These are phyloP conservation scores for Colletotrichum cordylinicola DNA, from an alignment of 2,329 filamentous ascomycete species.

Conservation along the genomic window DNA sequence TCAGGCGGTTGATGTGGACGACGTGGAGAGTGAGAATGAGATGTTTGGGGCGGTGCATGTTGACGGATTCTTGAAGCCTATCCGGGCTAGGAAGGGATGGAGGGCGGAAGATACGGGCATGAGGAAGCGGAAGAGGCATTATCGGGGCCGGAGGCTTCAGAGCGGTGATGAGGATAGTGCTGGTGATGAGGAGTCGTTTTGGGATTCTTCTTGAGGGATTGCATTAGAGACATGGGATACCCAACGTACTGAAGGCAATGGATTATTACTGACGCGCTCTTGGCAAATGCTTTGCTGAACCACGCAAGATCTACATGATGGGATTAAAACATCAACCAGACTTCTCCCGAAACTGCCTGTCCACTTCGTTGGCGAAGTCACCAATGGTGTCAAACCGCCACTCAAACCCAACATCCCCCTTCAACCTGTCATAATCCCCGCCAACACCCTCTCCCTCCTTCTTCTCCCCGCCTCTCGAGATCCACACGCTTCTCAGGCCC, in stretches of 20 bases:
- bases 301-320: accelerated
- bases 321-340: neutral
- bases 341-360: slow-evolving; percentile 31
- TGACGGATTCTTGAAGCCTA: slow-evolving; percentile 69
- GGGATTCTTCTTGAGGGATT: neutral
- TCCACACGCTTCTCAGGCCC: slow-evolving; percentile 69
- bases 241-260: neutral
- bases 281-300: neutral
- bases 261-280: neutral
- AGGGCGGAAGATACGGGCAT: slow-evolving; percentile 6
- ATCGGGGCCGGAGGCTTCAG: slow-evolving; percentile 1
- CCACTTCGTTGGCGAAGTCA: slow-evolving; percentile 64
- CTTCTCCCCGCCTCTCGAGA: slow-evolving; percentile 63
- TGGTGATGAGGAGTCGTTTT: neutral
- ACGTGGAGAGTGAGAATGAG: slow-evolving; percentile 54
- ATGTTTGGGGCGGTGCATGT: slow-evolving; percentile 69
- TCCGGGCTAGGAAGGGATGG: slow-evolving; percentile 57
- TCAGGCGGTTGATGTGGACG: slow-evolving; percentile 39
- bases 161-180: neutral
- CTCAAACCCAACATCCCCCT: slow-evolving; percentile 51
- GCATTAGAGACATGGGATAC: neutral
- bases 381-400: slow-evolving; percentile 65
- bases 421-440: slow-evolving; percentile 39
- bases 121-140: slow-evolving; percentile 21
- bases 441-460: slow-evolving; percentile 35